Conservation (phyloP, 2,329 filamentous ascomycete species). For the Fonsecaea pedrosoi region DNA sequence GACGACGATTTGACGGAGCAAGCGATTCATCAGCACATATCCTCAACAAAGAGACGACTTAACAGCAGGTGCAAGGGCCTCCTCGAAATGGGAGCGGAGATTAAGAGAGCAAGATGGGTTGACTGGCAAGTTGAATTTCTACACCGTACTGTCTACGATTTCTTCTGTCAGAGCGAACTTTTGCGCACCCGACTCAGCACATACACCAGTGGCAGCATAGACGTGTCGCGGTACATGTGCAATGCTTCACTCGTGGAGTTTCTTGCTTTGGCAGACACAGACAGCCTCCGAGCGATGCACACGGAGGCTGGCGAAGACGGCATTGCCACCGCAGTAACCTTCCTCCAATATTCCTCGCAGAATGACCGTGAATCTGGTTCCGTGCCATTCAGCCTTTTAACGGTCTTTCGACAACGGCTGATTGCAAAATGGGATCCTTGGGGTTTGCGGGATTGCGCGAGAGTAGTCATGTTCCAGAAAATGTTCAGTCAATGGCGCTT, state of each 20-base stretch:
- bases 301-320: neutral
- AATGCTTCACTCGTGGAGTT: neutral
- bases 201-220: neutral
- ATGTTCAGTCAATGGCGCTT: too few relatives aligned
- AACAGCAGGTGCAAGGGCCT: conserved; percentile 15
- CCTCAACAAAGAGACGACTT: neutral
- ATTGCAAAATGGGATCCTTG: neutral
- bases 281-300: neutral
- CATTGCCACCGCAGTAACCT: neutral
- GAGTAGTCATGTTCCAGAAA: too few relatives aligned
- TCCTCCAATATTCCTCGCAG: neutral
- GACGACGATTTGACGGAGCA: neutral
- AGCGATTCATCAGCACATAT: neutral
- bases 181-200: neutral
- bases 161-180: neutral
- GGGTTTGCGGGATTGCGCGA: neutral
- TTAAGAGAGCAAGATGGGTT: neutral
- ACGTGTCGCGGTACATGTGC: conserved; percentile 2
- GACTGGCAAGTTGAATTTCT: conserved; percentile 10
- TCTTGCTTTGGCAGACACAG: neutral
- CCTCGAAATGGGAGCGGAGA: conserved; percentile 3
- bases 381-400: neutral
- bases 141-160: conserved; percentile 12
- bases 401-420: neutral
- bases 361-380: neutral